These are phyloP conservation scores for Rheum nobile DNA, from an alignment of 148 eudicot genomes.

Conservation along the genomic window DNA sequence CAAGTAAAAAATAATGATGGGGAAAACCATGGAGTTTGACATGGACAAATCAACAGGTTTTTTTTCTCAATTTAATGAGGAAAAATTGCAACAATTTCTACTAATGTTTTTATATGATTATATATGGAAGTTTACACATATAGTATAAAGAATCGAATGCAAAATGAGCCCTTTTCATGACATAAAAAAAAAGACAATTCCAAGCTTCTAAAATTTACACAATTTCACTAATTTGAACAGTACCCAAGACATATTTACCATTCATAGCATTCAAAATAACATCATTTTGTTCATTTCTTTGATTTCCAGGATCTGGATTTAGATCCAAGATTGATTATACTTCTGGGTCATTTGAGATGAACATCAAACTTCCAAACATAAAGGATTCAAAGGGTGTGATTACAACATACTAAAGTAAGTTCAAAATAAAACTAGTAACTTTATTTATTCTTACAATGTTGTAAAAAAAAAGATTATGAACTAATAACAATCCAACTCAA, in stretches of 20 bases:
- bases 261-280: not conserved
- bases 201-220: not conserved
- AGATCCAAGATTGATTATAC: slow-evolving; percentile 9
- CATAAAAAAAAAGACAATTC: no score
- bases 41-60: slow-evolving; percentile 5
- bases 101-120: not conserved
- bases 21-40: not conserved
- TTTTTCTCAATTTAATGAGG: not conserved
- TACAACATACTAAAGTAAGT: not conserved
- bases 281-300: not conserved
- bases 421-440: no score
- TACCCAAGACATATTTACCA: no score
- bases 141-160: no score
- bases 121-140: no score
- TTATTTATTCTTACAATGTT: no score
- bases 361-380: slow-evolving; percentile 12
- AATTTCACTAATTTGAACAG: not conserved
- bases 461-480: not conserved
- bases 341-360: slow-evolving; percentile 9
- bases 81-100: not conserved
- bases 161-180: no score
- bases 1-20: not conserved
- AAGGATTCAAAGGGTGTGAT: slow-evolving; percentile 8
- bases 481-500: not conserved
- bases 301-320: slow-evolving; percentile 11